Base-by-base conservation (phyloP, 1,284 basidiomycete genomes). In the Puccinia novopanici region DNA sequence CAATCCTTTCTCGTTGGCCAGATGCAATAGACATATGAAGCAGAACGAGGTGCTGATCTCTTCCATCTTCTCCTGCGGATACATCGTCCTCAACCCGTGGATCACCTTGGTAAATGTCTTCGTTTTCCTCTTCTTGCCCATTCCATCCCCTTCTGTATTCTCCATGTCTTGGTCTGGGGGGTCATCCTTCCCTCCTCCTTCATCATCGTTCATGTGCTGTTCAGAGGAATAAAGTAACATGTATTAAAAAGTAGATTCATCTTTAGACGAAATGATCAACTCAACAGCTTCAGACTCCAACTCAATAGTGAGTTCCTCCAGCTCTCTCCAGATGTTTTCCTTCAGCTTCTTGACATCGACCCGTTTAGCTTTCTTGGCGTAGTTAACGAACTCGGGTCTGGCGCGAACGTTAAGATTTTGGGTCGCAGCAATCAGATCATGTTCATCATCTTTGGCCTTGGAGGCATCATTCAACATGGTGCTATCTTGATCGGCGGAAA, bases 1-100 rank as follows among this genome's bases (percentile, higher is more conserved):
- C 40, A 98, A 88, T 0, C 95, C 95, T 85, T 94, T 93, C 85
- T 98, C 95, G 85, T 98, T 97, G 63, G 95, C 95, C 57, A 99
- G 88, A 87, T 98, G 95, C 48, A 97, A 87, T 50, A 99, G 87
- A 85, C 96, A 99, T 86, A 99, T 99, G 88, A 99, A 99, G 87
- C 96, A 99, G 90, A 98, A 99, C 82, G 94, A 97, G 12, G 97
- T 99, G 85, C 94, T 97, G 86, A 99, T 98, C 84, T 99, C 97
- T 65, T 92, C 91, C 91, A 99, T 92, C 88, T 95, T 97, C 63
- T 98, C 94, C 82, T 88, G 88, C 0, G 96, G 93, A 86, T 99
- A 99, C 10, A 91, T 89, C 73, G 88, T 89, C 82, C 92, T 91
- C 52, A 99, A 88, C 22, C 91, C 91, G 0, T 90, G 89, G 82